These are phyloP conservation scores for Thielaviopsis cerberus DNA, from an alignment of 2,329 filamentous ascomycete species.

Conservation along the genomic window DNA sequence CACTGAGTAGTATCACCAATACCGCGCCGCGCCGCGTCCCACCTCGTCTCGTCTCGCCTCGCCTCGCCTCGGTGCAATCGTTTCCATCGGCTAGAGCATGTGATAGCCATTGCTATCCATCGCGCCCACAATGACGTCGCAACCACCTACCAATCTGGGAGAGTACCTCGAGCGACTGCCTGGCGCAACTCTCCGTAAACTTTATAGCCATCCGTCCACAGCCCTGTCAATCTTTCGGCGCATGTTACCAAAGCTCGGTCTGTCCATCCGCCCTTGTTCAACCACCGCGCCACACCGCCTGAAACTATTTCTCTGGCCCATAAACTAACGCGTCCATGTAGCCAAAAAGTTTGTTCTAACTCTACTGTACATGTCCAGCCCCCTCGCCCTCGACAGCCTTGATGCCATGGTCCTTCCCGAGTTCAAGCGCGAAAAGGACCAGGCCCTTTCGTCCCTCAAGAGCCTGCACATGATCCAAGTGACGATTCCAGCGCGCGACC, in stretches of 20 bases:
- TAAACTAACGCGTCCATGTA: slow-evolving; percentile 18
- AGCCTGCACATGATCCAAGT: slow-evolving; percentile 72
- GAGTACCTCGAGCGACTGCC: slow-evolving; percentile 88
- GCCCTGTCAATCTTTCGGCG: slow-evolving; percentile 89
- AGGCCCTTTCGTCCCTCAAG: slow-evolving; percentile 62
- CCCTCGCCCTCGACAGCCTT: slow-evolving; percentile 61
- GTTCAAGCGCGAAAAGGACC: slow-evolving; percentile 44
- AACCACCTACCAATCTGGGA: slow-evolving; percentile 38
- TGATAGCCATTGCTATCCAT: background rate
- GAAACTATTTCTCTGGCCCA: background rate
- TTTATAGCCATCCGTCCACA: slow-evolving; percentile 92
- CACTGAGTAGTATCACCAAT: background rate
- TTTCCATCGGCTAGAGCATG: background rate
- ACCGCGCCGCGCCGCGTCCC: background rate
- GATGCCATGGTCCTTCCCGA: slow-evolving; percentile 68
- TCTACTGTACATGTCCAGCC: slow-evolving; percentile 72
- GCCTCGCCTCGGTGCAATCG: background rate
- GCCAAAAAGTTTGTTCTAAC: slow-evolving; percentile 94
- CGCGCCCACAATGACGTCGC: slow-evolving; percentile 26
- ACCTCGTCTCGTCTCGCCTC: background rate
- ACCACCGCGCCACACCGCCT: no score
- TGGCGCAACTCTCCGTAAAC: slow-evolving; percentile 70
- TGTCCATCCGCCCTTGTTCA: background rate
- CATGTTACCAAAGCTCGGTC: slow-evolving; percentile 83
- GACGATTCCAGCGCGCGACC: slow-evolving; percentile 39